Evolutionary conservation across 1,139 yeast genomes (phyloP), one percentile per base, ranked within the genome.

Genomic region (Torulaspora pretoriensis): DNA sequence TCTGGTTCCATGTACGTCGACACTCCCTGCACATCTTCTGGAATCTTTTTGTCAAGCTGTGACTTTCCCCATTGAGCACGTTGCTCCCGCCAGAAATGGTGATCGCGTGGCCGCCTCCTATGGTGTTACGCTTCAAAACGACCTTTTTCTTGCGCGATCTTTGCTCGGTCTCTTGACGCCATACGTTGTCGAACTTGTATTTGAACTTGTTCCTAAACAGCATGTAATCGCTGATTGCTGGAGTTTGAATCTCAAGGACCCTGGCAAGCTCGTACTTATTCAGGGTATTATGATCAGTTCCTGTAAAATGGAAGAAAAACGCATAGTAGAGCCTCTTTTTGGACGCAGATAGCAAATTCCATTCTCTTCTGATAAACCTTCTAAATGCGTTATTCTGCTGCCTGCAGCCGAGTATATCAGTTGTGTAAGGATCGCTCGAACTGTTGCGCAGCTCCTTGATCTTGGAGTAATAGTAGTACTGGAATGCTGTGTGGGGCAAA

Each of bases 11-110:
- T 8, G 44, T 49, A 24, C 45, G 34, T 25, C 54, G 49, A 35
- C 61, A 57, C 30, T 56, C 54, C 30, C 50, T 50, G 43, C 61
- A 57, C 59, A 56, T 55, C 33, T 51, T 50, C 23, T 51, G 56
- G 28, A 48, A 57, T 22, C 53, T 45, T 29, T 37, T 43, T 7
- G 46, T 48, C 19, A 43, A 43, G 26, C 49, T 42, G 19, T 39
- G 19, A 14, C 38, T 19, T 2, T 40, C 43, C 8, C 38, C 42
- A 7, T 30, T 23, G 9, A 12, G 26, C 17, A 28, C 17, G 17
- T 22, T 17, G 26, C 13, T 25, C 25, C 35, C 26, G n/a, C 26
- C 16, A 14, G 38, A 25, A 10, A 43, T 31, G 10, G 35, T 35
- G 30, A 36, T 29, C 4, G 26, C 40, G 29, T 43, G 39, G 13